Evolutionary conservation across 257 asterid species (phyloP).

Genomic region (Handroanthus guayacan): DNA sequence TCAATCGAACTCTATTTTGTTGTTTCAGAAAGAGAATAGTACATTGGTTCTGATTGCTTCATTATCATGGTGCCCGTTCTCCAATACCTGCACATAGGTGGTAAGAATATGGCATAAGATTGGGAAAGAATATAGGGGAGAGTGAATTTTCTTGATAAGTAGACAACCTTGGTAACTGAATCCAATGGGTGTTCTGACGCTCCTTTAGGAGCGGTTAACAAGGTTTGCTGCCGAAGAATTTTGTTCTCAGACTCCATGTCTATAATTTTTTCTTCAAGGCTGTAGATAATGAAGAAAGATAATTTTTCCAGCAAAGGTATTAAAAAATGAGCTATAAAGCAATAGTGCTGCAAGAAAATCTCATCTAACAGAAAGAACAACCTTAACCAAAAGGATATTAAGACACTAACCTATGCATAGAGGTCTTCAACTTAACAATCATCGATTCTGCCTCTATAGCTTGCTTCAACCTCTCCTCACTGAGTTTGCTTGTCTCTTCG

Average conservation of each 20-base stretch:
- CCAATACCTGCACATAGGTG: constrained; percentile 62
- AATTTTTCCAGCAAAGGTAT: neutral
- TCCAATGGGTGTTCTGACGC: constrained; percentile 54
- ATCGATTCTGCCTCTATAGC: constrained; percentile 91
- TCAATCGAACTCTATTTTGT: constrained; percentile 7
- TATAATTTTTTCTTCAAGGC: constrained; percentile 88
- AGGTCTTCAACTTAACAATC: constrained; percentile 83
- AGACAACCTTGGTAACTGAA: constrained; percentile 56
- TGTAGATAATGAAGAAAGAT: constrained; percentile 36
- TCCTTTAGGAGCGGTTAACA: constrained; percentile 67
- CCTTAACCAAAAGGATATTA: neutral
- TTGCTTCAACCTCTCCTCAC: constrained; percentile 94
- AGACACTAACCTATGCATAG: constrained; percentile 70
- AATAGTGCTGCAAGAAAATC: constrained; percentile 19
- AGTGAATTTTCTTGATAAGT: constrained; percentile 28
- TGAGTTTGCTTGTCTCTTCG: constrained; percentile 89
- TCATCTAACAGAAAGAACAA: constrained; percentile 17
- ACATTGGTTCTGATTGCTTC: constrained; percentile 63
- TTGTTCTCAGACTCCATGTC: constrained; percentile 92
- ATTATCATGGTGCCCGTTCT: constrained; percentile 78
- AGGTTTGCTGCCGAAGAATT: constrained; percentile 84
- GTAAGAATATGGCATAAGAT: constrained; percentile 32
- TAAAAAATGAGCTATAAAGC: constrained; percentile 1
- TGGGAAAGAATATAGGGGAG: constrained; percentile 28
- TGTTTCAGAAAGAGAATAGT: constrained; percentile 42